Base-by-base conservation (phyloP, 371 early-diverging fungal species). In the Chytridium lagenaria region DNA sequence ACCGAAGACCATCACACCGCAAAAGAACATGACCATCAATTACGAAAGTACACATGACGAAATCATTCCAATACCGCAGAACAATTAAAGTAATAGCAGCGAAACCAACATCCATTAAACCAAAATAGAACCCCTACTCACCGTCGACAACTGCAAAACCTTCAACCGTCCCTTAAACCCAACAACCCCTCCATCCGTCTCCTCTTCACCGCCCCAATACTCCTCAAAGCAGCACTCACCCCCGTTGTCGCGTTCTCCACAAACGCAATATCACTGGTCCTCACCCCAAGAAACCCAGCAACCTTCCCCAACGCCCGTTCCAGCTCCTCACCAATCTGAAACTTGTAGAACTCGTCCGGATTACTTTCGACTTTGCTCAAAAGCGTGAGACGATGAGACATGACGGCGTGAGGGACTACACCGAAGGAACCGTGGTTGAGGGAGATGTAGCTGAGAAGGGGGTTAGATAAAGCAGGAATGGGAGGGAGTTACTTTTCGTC, bases 341-440 rank as follows among this genome's bases (percentile, higher is more conserved):
- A 30, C 68, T 76, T 76, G 66, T 49, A 69, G 33, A 71, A 76
- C 1, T 26, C 0, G 66, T 76, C 77, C 10, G 77, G 77, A 44
- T 76, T 69, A 1, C 36, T 1, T 30, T 76, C 77, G 39, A 76
- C 64, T 10, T 49, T 15, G 34, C n/a, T 7, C 26, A 28, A 1
- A 28, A 50, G 19, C 30, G n/a, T 5, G 5, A 12, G 26, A 19
- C 61, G 72, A 23, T 50, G 31, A 1, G 55, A 63, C 5, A 50
- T 1, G 34, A 76, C 72, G 1, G 12, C 2, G 1, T 7, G 12
- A n/a, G 77, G 77, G 0, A 67, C 26, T 1, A 59, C 52, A 0
- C 77, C 77, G 37, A 64, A 76, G 33, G 77, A 76, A 36, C 77
- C 77, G 61, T 76, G 68, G 70, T 76, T 76, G 15, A 67, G 30